Evolutionary conservation across 2,329 filamentous ascomycete genomes (phyloP), one percentile per base, ranked within the genome.

Genomic region (Pseudopyrenochaeta lycopersici): DNA sequence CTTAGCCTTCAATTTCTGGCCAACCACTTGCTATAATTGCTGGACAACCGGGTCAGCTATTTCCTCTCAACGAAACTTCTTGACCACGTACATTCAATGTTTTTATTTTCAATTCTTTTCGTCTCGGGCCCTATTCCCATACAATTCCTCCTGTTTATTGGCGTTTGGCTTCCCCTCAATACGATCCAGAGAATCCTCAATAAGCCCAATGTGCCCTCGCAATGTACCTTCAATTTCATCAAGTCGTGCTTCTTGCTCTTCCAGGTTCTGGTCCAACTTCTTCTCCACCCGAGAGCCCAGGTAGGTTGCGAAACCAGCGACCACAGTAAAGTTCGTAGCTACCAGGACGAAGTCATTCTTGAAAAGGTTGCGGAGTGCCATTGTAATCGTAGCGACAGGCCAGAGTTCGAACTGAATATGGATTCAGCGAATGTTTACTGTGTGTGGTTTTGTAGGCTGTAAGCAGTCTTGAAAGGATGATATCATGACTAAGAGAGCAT

Each of bases 221-320:
- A 80, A 56, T 6, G 79, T 81, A 10, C 79, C 78, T 56, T 81
- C 79, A 11, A 81, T 68, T 55, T 80, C 78, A 46, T 81, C 78
- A 62, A 80, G 70, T 11, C 79, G 72, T 12, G 79, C 78, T 64
- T 81, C 79, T 46, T 78, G 74, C 53, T 81, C 78, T 63, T 80
- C 74, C 3, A 79, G 69, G 50, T 79, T 80, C 57, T 74, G 75
- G 17, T 76, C 66, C 49, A 78, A 17, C 21, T 50, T 54, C 46
- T 46, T 57, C 33, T 54, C 50, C 21, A 57, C 50, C 7, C 54
- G 43, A 2, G 54, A 57, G 21, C 54, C 54, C n/a, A 57, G 38
- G 15, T 50, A 46, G 3, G 46, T 54, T 12, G 50, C 54, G 38
- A 57, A 46, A 2, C 46, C 54, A 27, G 39, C 43, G 20, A 57